These are phyloP conservation scores for Collybia mongolica DNA, from an alignment of 768 basidiomycete species.

Conservation along the genomic window DNA sequence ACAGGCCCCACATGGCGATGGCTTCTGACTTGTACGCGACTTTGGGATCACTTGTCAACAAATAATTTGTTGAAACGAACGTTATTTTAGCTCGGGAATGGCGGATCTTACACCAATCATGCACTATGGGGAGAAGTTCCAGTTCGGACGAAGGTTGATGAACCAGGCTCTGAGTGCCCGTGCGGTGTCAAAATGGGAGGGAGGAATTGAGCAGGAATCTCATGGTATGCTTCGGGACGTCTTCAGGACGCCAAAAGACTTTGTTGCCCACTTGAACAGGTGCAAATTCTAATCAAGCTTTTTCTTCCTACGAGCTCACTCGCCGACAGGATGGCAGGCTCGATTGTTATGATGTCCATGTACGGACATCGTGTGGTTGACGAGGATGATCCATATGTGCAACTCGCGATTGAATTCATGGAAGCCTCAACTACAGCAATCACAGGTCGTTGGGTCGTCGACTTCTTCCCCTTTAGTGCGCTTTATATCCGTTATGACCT, in stretches of 20 bases:
- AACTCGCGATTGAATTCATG: conserved; percentile 18
- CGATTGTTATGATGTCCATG: conserved; percentile 19
- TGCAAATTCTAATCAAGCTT: background rate
- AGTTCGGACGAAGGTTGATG: conserved; percentile 15
- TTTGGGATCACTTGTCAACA: background rate
- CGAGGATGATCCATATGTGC: conserved; percentile 14
- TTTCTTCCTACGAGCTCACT: background rate
- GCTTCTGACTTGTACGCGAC: conserved; percentile 16
- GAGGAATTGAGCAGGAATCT: conserved; percentile 14
- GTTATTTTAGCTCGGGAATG: conserved; percentile 20
- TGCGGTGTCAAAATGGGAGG: conserved; percentile 16
- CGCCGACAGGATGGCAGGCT: conserved; percentile 13
- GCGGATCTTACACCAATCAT: conserved; percentile 17
- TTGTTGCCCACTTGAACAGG: conserved; percentile 15
- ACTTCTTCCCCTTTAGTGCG: conserved; percentile 13
- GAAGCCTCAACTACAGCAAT: conserved; percentile 15
- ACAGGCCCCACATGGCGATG: conserved; percentile 15
- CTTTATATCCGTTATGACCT: background rate
- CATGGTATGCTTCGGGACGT: conserved; percentile 11
- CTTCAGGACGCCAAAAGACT: conserved; percentile 4
- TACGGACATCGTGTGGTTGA: conserved; percentile 15
- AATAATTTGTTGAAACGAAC: no score
- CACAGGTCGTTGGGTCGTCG: conserved; percentile 15
- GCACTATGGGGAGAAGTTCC: conserved; percentile 15
- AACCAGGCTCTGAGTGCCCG: conserved; percentile 17